A percentile compares a stretch with the other conserved stretches of the same genome.
Conservation (phyloP, 148 eudicot genomes). For the Talinum fruticosum region DNA sequence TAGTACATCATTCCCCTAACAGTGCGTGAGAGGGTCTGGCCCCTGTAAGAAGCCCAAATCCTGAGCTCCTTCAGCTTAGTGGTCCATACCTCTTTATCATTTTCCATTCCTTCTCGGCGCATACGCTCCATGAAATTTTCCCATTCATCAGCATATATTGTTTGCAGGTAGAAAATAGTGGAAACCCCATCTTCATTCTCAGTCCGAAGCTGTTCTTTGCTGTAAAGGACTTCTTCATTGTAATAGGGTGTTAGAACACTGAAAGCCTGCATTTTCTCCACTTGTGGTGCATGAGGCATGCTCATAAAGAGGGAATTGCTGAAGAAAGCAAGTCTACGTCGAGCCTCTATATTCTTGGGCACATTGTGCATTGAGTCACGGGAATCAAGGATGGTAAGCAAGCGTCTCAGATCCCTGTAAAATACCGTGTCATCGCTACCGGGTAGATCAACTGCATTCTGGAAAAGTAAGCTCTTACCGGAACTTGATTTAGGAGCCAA, state of each 20-base stretch:
- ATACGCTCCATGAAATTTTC: conserved; percentile 73
- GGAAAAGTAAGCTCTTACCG: conserved; percentile 54
- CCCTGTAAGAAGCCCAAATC: conserved; percentile 93
- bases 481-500: conserved; percentile 57
- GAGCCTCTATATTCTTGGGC: conserved; percentile 85
- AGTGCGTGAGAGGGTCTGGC: conserved; percentile 89
- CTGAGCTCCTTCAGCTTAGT: conserved; percentile 58
- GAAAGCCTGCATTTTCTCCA: conserved; percentile 91
- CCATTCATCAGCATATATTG: conserved; percentile 89
- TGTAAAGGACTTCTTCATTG: conserved; percentile 79
- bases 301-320: conserved; percentile 97
- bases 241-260: conserved; percentile 96
- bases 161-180: conserved; percentile 80
- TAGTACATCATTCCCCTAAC: conserved; percentile 99
- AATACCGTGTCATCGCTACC: conserved; percentile 49
- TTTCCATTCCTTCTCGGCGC: conserved; percentile 63
- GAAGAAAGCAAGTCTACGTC: conserved; percentile 86
- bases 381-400: conserved; percentile 78
- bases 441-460: conserved; percentile 76
- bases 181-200: conserved; percentile 97
- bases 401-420: conserved; percentile 73
- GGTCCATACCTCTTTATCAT: conserved; percentile 55
- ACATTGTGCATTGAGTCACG: conserved; percentile 82
- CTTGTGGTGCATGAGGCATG: conserved; percentile 98
- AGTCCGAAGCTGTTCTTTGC: conserved; percentile 72